Percentiles rank a stretch among this genome's conserved stretches.
phyloP scores from a whole-genome alignment of 495 filamentous ascomycete species.

The Aspergillus bridgeri region DNA sequence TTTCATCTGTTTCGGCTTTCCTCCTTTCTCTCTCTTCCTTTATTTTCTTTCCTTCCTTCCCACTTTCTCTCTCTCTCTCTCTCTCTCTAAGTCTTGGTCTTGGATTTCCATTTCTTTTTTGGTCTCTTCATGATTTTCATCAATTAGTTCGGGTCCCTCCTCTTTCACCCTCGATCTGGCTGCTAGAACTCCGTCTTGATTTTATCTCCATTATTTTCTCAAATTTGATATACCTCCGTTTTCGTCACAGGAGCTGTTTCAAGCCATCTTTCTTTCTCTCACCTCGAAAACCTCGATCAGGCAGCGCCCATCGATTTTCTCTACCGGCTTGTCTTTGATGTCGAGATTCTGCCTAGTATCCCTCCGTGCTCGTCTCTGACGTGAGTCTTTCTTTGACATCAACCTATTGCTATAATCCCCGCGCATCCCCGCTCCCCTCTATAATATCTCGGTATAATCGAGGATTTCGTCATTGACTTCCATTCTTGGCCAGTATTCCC shows the following conservation, averaged over 20 bases:
- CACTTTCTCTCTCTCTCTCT: constrained; percentile 7
- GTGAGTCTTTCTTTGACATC: constrained; percentile 8
- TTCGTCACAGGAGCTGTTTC: neutral
- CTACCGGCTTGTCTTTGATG: neutral
- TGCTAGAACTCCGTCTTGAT: neutral
- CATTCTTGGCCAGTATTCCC: neutral
- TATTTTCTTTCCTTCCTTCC: constrained; percentile 16
- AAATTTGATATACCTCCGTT: neutral
- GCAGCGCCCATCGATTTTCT: neutral
- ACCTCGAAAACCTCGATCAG: neutral
- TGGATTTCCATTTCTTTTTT: neutral
- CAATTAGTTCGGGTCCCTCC: constrained; percentile 5
- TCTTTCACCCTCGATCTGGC: neutral
- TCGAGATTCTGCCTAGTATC: neutral
- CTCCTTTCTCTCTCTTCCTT: constrained; percentile 6
- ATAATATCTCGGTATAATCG: neutral
- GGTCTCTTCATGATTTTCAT: constrained; percentile 10
- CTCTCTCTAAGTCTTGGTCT: too few relatives aligned
- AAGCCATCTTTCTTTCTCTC: neutral
- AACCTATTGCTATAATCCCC: neutral
- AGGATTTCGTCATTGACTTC: neutral
- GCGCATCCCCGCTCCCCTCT: neutral
- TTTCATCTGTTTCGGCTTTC: constrained; percentile 21
- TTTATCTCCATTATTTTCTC: neutral
- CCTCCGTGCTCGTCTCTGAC: constrained; percentile 4